Base-by-base conservation (phyloP, 805 yeast genomes). In the Yamadazyma insecticola region DNA sequence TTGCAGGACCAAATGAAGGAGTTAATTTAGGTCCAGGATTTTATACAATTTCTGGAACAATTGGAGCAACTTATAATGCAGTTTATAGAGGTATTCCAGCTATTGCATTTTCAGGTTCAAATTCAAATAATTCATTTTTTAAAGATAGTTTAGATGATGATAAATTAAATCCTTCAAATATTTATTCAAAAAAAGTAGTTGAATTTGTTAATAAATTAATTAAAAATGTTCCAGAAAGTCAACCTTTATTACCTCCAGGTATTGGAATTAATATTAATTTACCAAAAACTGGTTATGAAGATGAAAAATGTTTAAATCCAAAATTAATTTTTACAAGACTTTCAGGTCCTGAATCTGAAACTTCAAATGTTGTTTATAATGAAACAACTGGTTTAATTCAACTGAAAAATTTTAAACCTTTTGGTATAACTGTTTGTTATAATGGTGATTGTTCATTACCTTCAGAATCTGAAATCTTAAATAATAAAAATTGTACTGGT, bases 1-100 rank as follows among this genome's bases (percentile, higher is more conserved):
- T 71, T 29, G 51, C 70, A 34, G 77, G 77, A 41, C 76, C 76
- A 31, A 72, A 72, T 47, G 72, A 72, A 53, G 78, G 78, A 40
- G 47, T 54, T 36, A 72, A 72, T 53, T 38, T 60, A 36, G 70
- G 71, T 28, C 61, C 62, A 26, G 60, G 64, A 30, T 31, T 41
- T 36, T 58, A 50, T 43, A 64, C 72, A 17, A 18, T 65, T 19
- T 67, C 74, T 7, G 78, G 77, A 48, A 72, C 78, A 16, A 60
- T 70, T 42, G 77, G 75, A 48, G 70, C 76, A 19, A 56, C 72
- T 25, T 67, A 63, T 51, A 64, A 61, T 37, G 53, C 75, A 26
- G 63, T 61, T 22, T 64, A 67, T 50, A 58, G 76, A 54, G 73
- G 72, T 13, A 40, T 60, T 37, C 71, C 77, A 18, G 72, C 71